Base-by-base conservation (phyloP, 78 protist species). In the Pigoraptor vietnamica region DNA sequence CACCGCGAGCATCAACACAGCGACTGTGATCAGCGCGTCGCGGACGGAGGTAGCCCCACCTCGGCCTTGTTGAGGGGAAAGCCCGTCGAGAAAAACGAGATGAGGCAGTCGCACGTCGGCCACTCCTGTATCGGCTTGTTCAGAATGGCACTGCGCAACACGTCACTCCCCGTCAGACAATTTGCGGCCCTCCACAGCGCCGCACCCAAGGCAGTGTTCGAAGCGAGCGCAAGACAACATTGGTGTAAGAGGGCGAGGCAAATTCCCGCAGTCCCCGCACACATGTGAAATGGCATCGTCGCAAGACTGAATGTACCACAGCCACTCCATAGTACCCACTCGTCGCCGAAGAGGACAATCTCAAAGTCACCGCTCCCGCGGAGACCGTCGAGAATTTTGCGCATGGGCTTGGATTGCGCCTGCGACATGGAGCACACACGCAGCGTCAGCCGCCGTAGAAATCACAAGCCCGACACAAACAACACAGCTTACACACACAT, bases 61-160 rank as follows among this genome's bases (percentile, higher is more conserved):
- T 23, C 40, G 23, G 95, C 95, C 35, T 95, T 95, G 14, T 92
- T 87, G 37, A 97, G 91, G 79, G 97, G 98, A 79, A 97, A 97
- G 24, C 99, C 98, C 25, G 92, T 55, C 25, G 96, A 93, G 93
- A 79, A 96, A 93, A 96, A 97, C 25, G 96, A 33, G 55, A 97
- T 89, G 56, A 97, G 92, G 32, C 89, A 90, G 36, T 97, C 96
- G 91, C 94, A 91, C 36, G 40, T 32, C 55, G 98, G 98, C 98
- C 98, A 97, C 39, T 94, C 48, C 34, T 95, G 93, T 19, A 95
- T 91, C 29, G 92, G 94, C 81, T 29, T 24, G 29, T 86, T 35
- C 37, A 95, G 83, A 23, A 95, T 81, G 32, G 38, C 48, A 32
- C 89, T 32, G 37, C 35, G 29, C 1, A 34, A 25, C 40, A 34